A percentile compares a stretch with the other conserved stretches of the same genome.
These are phyloP conservation scores for Stentor coeruleus DNA, from an alignment of 73 alveolate species.

Conservation along the genomic window DNA sequence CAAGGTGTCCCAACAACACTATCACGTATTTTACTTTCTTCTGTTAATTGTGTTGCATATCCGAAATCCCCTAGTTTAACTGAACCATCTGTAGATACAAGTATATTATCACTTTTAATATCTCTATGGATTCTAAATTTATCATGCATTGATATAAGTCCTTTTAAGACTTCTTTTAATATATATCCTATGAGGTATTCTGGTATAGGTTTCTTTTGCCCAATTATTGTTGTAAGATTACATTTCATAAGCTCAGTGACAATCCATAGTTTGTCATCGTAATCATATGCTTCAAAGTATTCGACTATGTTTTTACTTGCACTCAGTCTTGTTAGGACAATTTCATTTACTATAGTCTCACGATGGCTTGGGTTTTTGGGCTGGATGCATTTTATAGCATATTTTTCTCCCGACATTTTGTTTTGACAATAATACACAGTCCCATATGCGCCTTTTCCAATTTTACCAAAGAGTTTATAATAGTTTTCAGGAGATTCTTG, in stretches of 20 bases:
- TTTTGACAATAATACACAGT: background rate
- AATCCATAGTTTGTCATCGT: too few species aligned
- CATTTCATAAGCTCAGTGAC: background rate
- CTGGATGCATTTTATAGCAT: background rate
- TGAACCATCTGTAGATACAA: slow-evolving; percentile 62
- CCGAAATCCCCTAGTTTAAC: slow-evolving; percentile 86
- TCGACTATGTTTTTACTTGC: background rate
- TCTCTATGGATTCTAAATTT: slow-evolving; percentile 85
- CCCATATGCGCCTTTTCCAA: background rate
- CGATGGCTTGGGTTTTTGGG: background rate
- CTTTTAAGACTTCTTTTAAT: slow-evolving; percentile 36
- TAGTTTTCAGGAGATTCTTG: background rate
- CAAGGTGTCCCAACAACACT: slow-evolving; percentile 43
- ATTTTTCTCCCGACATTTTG: background rate
- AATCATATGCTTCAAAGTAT: background rate
- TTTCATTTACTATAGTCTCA: background rate
- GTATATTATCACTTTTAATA: slow-evolving; percentile 76
- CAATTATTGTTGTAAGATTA: background rate
- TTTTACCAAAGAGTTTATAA: background rate
- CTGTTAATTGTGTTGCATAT: slow-evolving; percentile 38
- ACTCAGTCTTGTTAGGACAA: too few species aligned
- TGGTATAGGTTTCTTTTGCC: background rate
- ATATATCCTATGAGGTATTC: slow-evolving; percentile 47
- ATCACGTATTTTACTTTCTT: slow-evolving; percentile 30
- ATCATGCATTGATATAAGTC: slow-evolving; percentile 65